Percentiles rank a stretch among this genome's conserved stretches.
Conservation (phyloP, 1,284 basidiomycete species). For the Sanguinoderma infundibulare region DNA sequence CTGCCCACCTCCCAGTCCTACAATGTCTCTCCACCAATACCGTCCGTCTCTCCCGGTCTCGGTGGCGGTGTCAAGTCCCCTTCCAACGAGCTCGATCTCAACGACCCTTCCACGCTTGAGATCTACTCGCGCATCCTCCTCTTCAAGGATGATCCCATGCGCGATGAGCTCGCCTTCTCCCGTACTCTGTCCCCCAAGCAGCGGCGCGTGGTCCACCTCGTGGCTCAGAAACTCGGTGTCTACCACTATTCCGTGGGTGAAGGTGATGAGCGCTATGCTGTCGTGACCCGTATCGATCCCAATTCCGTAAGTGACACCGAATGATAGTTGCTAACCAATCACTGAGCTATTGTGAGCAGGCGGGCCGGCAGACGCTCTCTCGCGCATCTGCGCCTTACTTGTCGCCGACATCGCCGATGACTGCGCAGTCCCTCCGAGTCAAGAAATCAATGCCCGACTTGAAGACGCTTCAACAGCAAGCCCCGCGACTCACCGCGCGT, state of each 20-base stretch:
- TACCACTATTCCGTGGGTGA: constrained; percentile 95
- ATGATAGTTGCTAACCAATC: constrained; percentile 14
- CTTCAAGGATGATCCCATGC: constrained; percentile 98
- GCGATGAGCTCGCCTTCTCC: constrained; percentile 96
- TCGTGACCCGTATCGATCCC: constrained; percentile 87
- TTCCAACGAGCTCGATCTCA: constrained; percentile 86
- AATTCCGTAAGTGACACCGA: constrained; percentile 54
- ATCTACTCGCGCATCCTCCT: constrained; percentile 96
- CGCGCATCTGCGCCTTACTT: constrained; percentile 78
- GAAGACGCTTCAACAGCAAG: constrained; percentile 82
- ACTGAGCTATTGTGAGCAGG: constrained; percentile 9
- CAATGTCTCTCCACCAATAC: constrained; percentile 49
- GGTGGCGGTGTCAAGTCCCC: constrained; percentile 59
- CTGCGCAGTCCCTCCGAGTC: constrained; percentile 69
- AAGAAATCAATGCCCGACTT: constrained; percentile 98
- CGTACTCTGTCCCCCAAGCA: constrained; percentile 85
- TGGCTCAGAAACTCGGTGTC: constrained; percentile 94
- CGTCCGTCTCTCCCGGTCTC: constrained; percentile 51
- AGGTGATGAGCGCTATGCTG: constrained; percentile 91
- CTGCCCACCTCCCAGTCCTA: constrained; percentile 65
- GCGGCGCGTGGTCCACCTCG: constrained; percentile 91
- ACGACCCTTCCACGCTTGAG: constrained; percentile 94
- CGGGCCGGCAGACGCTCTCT: constrained; percentile 61
- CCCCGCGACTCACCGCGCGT: constrained; percentile 80
- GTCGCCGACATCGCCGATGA: constrained; percentile 53